Percentiles rank a stretch among this genome's conserved stretches.
Conservation (phyloP, 768 basidiomycete species). For the Naganishia antarctica region DNA sequence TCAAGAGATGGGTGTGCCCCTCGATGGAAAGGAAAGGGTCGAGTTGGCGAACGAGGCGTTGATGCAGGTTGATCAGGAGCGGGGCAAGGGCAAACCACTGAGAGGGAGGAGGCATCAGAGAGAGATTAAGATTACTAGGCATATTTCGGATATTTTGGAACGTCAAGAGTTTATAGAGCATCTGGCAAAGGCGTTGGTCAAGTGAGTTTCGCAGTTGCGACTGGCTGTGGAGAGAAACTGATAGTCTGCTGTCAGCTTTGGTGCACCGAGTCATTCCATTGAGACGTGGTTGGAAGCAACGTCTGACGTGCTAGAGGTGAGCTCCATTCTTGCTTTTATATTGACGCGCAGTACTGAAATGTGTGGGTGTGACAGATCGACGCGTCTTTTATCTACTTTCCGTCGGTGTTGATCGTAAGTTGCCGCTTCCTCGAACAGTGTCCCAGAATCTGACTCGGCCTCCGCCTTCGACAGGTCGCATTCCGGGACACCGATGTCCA, state of each 20-base stretch:
- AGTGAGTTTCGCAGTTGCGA: constrained; percentile 30
- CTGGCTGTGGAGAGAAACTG: not conserved
- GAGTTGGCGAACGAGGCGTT: constrained; percentile 24
- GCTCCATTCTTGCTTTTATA: not conserved
- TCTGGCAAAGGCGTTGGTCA: constrained; percentile 41
- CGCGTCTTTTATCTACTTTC: constrained; percentile 47
- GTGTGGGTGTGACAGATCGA: constrained; percentile 29
- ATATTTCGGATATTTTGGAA: constrained; percentile 38
- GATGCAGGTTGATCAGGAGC: constrained; percentile 29
- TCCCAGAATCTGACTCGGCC: too few relatives aligned
- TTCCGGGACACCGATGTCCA: constrained; percentile 44
- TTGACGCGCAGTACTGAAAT: not conserved
- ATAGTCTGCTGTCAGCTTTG: constrained; percentile 30
- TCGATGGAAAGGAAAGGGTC: constrained; percentile 14
- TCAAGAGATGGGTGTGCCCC: constrained; percentile 26
- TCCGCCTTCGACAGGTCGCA: constrained; percentile 26
- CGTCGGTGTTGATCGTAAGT: constrained; percentile 39
- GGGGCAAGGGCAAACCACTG: constrained; percentile 25
- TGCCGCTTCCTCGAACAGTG: too few relatives aligned
- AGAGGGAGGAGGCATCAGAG: constrained; percentile 38
- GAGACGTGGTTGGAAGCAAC: constrained; percentile 44
- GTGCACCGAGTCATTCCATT: constrained; percentile 44
- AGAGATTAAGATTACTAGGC: constrained; percentile 38
- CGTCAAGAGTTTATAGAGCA: constrained; percentile 42
- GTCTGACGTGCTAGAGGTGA: constrained; percentile 36